Evolutionary conservation across 768 basidiomycete genomes (phyloP), one percentile per base, ranked within the genome.

Genomic region (Artomyces pyxidatus): DNA sequence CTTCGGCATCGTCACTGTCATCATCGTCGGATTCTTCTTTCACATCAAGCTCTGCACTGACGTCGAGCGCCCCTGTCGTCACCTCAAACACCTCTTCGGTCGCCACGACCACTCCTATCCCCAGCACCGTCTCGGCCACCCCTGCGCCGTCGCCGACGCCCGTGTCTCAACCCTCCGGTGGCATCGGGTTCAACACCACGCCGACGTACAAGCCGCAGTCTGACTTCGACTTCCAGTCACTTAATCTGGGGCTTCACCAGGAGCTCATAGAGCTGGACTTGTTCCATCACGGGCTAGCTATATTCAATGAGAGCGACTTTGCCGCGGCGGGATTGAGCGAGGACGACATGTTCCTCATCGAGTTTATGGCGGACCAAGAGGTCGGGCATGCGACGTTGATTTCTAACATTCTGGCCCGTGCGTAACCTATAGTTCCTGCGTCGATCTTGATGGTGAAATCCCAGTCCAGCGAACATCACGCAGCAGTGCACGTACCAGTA

Each of bases 361-460:
- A 79, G 58, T 80, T 72, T 63, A 82, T 82, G 78, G 81, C 72
- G 12, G 69, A 78, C 43, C 79, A 82, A 55, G 80, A 84, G 63
- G 68, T 77, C 26, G 81, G 80, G 1, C 83, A 87, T 60, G 76
- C 80, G 6, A 66, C 62, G 9, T 61, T 80, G 45, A 51, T 85
- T 23, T 62, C 68, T 47, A 77, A 79, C 65, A 75, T 81, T 29
- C 64, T 78, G 16, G 68, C 69, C 38, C 66, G 70, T 66, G 39
- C 51, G 59, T 58, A 25, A 6, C 52, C 55, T 23, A 52, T 54
- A 48, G 32, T 45, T 17, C n/a, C 14, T 19, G 37, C 19, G 14
- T 25, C 8, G 0, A 37, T 32, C n/a, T n/a, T n/a, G n/a, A n/a
- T 19, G 14, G 6, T 21, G 37, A 27, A 12, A 21, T 9, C 5